Base-by-base conservation (phyloP, 768 basidiomycete species). In the Kwoniella bestiolae region DNA sequence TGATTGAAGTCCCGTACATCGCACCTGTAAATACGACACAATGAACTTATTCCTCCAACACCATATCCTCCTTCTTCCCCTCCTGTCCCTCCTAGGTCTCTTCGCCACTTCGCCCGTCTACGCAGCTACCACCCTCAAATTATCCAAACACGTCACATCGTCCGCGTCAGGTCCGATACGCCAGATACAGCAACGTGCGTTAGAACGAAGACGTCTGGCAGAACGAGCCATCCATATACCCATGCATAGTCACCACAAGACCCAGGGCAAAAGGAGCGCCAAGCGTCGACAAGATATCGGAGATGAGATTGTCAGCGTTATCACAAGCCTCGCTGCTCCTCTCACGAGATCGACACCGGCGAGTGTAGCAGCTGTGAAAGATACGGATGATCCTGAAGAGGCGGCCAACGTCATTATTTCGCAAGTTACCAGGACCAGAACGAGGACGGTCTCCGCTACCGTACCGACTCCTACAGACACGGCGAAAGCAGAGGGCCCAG, bases 181-280 rank as follows among this genome's bases (percentile, higher is more conserved):
- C 11, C 46, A 60, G 25, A 25, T 50, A 14, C 58, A 60, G 23
- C 45, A 38, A 18, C 28, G 58, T n/a, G 46, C 58, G 11, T 49
- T 60, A 7, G 58, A 47, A 32, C 58, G 58, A 11, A 21, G 47
- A 26, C 25, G 25, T 5, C 14, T 29, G 23, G 57, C n/a, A 26
- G 57, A 60, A 38, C 11, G 60, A 25, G 60, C 60, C 8, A 51
- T 61, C 7, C 60, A 61, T 44, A 52, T 61, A 29, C 47, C 60
- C 9, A 51, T 61, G 60, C 60, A 61, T 28, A 21, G 16, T 11
- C 60, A 61, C 23, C 7, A 26, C 11, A 50, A 38, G 7, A 12
- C 58, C 12, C 16, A 60, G 3, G 58, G 47, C 12, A 60, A 32
- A 31, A 7, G 46, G 16, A 44, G 35, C 46, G 25, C 1, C 32